Evolutionary conservation across 164 flowering plant genomes (phyloP).

Genomic region (Protea cynaroides): DNA sequence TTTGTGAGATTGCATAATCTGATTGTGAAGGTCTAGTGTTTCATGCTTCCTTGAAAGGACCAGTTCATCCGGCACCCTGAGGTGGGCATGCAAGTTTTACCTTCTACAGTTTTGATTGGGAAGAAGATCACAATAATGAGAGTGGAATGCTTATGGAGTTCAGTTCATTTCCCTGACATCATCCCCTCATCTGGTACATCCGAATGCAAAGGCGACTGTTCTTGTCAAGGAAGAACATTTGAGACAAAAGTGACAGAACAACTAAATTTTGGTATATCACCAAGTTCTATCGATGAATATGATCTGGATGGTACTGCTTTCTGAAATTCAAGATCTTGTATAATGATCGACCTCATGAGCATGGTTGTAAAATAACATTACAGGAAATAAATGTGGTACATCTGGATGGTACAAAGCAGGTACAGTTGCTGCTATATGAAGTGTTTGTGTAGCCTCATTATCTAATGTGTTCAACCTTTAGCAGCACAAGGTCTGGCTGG

Average conservation of each 20-base stretch:
- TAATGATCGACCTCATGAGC: neutral
- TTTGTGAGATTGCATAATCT: slow-evolving; percentile 79
- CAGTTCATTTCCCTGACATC: neutral
- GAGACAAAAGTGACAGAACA: no score
- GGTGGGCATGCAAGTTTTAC: neutral
- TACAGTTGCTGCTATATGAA: neutral
- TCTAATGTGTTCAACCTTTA: no score
- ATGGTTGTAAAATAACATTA: neutral
- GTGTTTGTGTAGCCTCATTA: neutral
- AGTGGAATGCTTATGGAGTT: neutral
- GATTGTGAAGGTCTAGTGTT: slow-evolving; percentile 29
- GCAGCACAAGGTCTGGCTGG: neutral
- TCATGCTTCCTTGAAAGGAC: neutral
- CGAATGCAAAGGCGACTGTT: neutral
- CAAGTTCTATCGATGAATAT: no score
- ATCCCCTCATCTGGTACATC: neutral
- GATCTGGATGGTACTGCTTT: neutral
- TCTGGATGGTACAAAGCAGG: no score
- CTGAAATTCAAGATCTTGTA: neutral
- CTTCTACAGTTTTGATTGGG: neutral
- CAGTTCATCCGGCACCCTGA: neutral
- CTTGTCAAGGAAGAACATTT: neutral
- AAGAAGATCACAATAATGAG: neutral
- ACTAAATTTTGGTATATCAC: no score
- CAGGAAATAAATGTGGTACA: no score